phyloP scores from a whole-genome alignment of 2,329 filamentous ascomycete genomes.

The Xylaria sp. region DNA sequence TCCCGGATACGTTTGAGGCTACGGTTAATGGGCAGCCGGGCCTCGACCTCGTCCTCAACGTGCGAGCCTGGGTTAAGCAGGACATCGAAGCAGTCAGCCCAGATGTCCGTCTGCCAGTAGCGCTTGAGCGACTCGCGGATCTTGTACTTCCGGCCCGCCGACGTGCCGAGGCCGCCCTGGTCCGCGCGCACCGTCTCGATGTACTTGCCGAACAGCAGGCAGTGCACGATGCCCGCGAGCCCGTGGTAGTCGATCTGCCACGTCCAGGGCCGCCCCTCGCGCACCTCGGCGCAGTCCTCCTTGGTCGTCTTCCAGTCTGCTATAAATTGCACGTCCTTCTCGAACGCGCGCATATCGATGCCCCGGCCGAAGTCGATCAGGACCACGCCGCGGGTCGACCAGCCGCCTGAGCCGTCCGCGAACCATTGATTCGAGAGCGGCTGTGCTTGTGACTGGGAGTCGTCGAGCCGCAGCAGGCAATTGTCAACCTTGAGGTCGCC shows the following conservation, averaged over 20 bases:
- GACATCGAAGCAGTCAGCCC: slow-evolving; percentile 83
- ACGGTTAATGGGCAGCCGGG: slow-evolving; percentile 76
- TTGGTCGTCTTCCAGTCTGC: slow-evolving; percentile 93
- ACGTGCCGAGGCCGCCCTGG: slow-evolving; percentile 64
- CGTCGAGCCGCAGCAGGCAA: slow-evolving; percentile 85
- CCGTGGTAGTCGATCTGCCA: slow-evolving; percentile 98
- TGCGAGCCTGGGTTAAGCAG: slow-evolving; percentile 82
- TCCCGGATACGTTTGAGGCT: slow-evolving; percentile 76
- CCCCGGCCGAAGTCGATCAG: slow-evolving; percentile 95
- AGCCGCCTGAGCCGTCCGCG: slow-evolving; percentile 78
- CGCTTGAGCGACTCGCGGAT: slow-evolving; percentile 87
- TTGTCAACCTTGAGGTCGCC: slow-evolving; percentile 97
- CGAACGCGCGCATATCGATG: slow-evolving; percentile 92
- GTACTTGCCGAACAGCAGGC: slow-evolving; percentile 91
- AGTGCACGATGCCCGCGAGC: slow-evolving; percentile 86
- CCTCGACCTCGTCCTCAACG: slow-evolving; percentile 68
- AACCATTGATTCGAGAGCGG: slow-evolving; percentile 72
- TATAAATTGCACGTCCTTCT: slow-evolving; percentile 81
- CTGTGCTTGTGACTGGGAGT: slow-evolving; percentile 44
- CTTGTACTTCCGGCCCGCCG: slow-evolving; percentile 73
- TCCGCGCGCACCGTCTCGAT: slow-evolving; percentile 78
- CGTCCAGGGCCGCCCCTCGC: slow-evolving; percentile 93
- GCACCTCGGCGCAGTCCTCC: slow-evolving; percentile 94
- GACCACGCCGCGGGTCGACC: slow-evolving; percentile 80
- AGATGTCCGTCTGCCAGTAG: slow-evolving; percentile 97